Evolutionary conservation across 148 eudicot species (phyloP), one percentile per base, ranked within the genome.

Genomic region (Camellia japonica): DNA sequence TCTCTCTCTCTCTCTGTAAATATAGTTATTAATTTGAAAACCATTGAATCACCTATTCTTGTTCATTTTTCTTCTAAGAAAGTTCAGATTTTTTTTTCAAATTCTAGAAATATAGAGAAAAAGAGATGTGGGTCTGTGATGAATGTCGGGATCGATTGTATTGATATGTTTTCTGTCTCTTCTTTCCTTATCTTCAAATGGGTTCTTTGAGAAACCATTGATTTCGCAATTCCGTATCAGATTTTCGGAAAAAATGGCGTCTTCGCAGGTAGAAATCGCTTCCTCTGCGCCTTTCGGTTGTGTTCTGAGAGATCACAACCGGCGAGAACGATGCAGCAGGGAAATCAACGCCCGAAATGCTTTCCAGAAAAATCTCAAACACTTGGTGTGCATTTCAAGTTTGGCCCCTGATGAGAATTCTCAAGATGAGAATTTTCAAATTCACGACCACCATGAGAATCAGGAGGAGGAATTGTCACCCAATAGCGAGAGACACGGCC

Each of bases 221-320:
- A 69, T 76, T 46, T 69, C 72, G 0, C 59, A 49, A 2, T 55
- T 67, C 11, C 44, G 4, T 20, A 20, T 30, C 38, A 10, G 55
- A 44, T 65, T 23, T 65, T 66, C 18, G 13, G 14, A 62, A 15
- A 61, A 43, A 75, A 89, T 86, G 93, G 87, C 88, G 12, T 87
- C 87, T 71, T 90, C 90, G 1, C 87, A 91, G 73, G 87, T 93
- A 0, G 93, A 89, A 67, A 59, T 91, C 8, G 85, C 80, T 5
- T 76, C 87, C 42, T 83, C 88, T n/a, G 81, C 90, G 1, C 88
- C 91, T 3, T 87, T 91, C 56, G 90, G 89, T 7, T 85, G 85
- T 60, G 91, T 85, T 49, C 80, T 90, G 13, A 88, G 85, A 64
- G 92, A 88, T 66, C 88, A 81, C 47, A 91, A 88, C 67, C 84